These are phyloP conservation scores for Pochonia chlamydosporia DNA, from an alignment of 2,329 filamentous ascomycete species.

Conservation along the genomic window DNA sequence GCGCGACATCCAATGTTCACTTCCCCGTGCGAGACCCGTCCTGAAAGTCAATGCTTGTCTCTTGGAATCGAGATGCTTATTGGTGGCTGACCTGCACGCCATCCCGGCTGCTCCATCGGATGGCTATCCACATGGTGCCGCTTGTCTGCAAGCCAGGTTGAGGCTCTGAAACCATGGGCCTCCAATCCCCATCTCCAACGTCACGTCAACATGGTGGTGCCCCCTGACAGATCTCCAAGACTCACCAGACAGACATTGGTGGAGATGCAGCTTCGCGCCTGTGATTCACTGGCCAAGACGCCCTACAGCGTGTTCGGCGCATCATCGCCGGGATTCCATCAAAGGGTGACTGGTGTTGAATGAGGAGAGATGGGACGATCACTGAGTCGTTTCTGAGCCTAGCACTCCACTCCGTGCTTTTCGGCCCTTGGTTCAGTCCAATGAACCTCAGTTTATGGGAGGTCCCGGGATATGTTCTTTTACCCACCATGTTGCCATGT, in stretches of 20 bases:
- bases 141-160: neutral
- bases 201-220: neutral
- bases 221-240: neutral
- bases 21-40: too few relatives aligned
- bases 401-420: too few relatives aligned
- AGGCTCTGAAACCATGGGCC: slow-evolving; percentile 1
- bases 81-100: too few relatives aligned
- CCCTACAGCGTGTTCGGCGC: neutral
- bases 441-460: neutral
- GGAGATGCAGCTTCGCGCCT: neutral
- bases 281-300: slow-evolving; percentile 1
- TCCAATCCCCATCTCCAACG: neutral
- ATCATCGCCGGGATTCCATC: neutral
- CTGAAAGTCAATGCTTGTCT: too few relatives aligned
- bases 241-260: neutral
- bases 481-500: neutral
- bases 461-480: too few relatives aligned
- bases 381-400: too few relatives aligned
- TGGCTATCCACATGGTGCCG: neutral
- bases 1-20: too few relatives aligned
- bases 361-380: neutral
- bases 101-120: too few relatives aligned
- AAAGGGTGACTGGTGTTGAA: neutral
- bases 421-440: neutral
- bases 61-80: too few relatives aligned